Percentiles rank a stretch among this genome's conserved stretches.
Conservation (phyloP, 441 rosid genomes). For the Pelargonium citronellum region DNA sequence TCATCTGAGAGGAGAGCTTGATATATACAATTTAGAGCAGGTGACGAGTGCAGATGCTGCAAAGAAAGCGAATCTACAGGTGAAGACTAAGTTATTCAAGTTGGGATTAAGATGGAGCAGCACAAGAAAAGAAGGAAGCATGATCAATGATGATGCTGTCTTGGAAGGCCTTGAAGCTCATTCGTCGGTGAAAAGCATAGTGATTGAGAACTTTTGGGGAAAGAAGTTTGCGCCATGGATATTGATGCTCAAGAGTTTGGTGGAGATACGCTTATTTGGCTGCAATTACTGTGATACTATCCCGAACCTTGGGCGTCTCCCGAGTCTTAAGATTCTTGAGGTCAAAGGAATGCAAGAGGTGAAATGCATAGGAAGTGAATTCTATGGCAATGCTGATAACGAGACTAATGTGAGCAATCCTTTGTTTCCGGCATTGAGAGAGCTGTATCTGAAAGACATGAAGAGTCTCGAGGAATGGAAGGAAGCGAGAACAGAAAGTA, state of each 20-base stretch:
- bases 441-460: neutral
- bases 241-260: neutral
- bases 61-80: conserved; percentile 18
- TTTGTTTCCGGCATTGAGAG: neutral
- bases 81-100: conserved; percentile 4
- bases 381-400: neutral
- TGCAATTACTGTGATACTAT: too few species aligned
- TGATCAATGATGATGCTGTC: neutral
- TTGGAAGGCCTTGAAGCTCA: neutral
- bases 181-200: neutral
- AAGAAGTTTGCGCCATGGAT: neutral
- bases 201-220: neutral
- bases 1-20: conserved; percentile 19
- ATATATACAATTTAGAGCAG: conserved; percentile 11
- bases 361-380: conserved; percentile 4
- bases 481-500: neutral
- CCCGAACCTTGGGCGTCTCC: neutral
- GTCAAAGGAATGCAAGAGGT: neutral
- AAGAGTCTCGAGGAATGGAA: neutral
- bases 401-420: too few species aligned
- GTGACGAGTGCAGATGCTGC: conserved; percentile 19
- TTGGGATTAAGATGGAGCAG: conserved; percentile 14
- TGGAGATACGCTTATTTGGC: neutral
- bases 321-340: neutral
- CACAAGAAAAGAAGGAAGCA: too few species aligned